Percentiles rank a stretch among this genome's conserved stretches.
These are phyloP conservation scores for Schizonepeta tenuifolia DNA, from an alignment of 257 asterid species.

Conservation along the genomic window DNA sequence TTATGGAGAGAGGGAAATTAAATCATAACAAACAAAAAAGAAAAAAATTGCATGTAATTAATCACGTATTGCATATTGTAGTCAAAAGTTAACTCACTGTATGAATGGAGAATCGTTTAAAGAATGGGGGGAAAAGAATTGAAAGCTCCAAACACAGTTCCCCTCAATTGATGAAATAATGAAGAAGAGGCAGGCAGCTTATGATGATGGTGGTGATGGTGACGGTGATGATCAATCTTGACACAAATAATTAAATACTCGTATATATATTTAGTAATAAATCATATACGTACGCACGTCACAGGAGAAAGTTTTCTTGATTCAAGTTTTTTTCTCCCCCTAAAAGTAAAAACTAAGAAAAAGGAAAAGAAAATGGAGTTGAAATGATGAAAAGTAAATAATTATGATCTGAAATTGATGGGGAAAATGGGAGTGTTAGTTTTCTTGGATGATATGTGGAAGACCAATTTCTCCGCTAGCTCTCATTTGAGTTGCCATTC, in stretches of 20 bases:
- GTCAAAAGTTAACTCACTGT: neutral
- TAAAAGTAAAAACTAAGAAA: constrained; percentile 5
- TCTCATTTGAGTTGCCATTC: constrained; percentile 22
- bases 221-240: neutral
- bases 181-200: neutral
- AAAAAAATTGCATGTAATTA: neutral
- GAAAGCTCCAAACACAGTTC: neutral
- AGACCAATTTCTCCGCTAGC: constrained; percentile 23
- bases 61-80: too few species aligned
- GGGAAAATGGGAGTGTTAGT: neutral
- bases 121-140: neutral
- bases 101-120: neutral
- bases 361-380: neutral
- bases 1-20: neutral
- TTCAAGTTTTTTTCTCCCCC: neutral
- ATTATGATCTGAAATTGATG: neutral
- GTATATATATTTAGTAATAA: neutral
- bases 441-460: constrained; percentile 26
- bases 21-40: neutral
- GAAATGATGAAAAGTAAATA: neutral
- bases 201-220: neutral
- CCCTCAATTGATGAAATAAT: neutral
- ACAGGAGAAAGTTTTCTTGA: neutral
- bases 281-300: neutral
- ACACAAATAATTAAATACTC: neutral